A percentile compares a stretch with the other conserved stretches of the same genome.
Evolutionary conservation across 208 protist genomes (phyloP).

Genomic region (Acanthamoeba lenticulata): DNA sequence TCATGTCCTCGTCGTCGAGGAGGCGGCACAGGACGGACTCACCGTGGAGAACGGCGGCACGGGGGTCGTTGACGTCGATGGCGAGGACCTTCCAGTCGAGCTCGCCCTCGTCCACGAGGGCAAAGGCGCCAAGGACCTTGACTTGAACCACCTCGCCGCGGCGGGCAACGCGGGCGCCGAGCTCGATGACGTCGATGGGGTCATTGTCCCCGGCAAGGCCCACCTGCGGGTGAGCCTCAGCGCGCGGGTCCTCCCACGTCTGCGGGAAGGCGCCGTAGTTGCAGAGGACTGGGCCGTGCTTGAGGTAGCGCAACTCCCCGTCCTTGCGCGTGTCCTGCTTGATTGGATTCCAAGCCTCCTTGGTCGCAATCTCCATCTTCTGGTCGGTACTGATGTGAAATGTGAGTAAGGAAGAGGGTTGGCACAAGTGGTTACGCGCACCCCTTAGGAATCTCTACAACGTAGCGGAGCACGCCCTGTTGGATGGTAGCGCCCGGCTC

Average conservation of each 20-base stretch:
- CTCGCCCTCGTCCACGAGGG: conserved; percentile 75
- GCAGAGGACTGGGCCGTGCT: conserved; percentile 96
- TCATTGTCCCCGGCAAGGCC: conserved; percentile 56
- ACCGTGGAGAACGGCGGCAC: conserved; percentile 5
- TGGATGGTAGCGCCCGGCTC: conserved; percentile 72
- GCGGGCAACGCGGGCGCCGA: background rate
- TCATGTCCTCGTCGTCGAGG: too few relatives aligned
- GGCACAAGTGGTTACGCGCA: too few relatives aligned
- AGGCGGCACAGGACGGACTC: too few relatives aligned
- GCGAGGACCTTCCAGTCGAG: conserved; percentile 74
- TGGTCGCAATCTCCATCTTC: conserved; percentile 96
- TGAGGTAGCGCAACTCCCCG: conserved; percentile 95
- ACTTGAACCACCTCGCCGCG: conserved; percentile 62
- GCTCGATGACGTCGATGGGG: conserved; percentile 65
- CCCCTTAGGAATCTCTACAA: conserved; percentile 29
- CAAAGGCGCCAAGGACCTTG: conserved; percentile 67
- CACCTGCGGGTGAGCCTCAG: background rate
- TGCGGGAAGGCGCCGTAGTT: conserved; percentile 97
- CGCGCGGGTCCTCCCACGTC: conserved; percentile 95
- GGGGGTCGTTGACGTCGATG: conserved; percentile 49
- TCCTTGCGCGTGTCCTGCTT: conserved; percentile 96
- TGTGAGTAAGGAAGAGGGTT: background rate
- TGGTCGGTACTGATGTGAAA: conserved; percentile 93
- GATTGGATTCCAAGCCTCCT: conserved; percentile 95
- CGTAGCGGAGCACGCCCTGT: conserved; percentile 8